Conservation (phyloP, 2,329 filamentous ascomycete genomes). For the Penicillium sumatraense region DNA sequence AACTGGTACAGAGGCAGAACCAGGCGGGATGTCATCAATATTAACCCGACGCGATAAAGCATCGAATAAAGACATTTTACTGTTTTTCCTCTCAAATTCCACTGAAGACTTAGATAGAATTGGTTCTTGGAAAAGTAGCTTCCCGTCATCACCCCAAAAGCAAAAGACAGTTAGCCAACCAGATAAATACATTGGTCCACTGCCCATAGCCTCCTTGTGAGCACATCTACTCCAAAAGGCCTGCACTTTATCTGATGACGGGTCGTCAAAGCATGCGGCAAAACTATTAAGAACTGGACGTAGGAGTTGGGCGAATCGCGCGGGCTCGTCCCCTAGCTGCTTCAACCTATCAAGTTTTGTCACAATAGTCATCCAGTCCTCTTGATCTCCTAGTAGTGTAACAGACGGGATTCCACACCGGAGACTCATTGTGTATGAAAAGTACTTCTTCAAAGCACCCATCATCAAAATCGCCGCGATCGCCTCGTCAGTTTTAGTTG, state of each 20-base stretch:
- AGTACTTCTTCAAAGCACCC: slow-evolving; percentile 57
- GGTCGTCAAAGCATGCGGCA: slow-evolving; percentile 32
- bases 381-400: slow-evolving; percentile 54
- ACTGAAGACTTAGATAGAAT: background rate
- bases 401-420: slow-evolving; percentile 58
- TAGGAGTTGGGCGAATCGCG: slow-evolving; percentile 45
- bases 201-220: slow-evolving; percentile 32
- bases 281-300: slow-evolving; percentile 53
- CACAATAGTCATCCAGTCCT: slow-evolving; percentile 53
- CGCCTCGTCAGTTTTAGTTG: slow-evolving; percentile 48
- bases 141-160: slow-evolving; percentile 49
- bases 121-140: slow-evolving; percentile 16
- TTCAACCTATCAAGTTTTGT: slow-evolving; percentile 49
- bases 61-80: slow-evolving; percentile 20
- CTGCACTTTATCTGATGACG: background rate
- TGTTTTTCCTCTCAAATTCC: background rate
- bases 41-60: slow-evolving; percentile 29
- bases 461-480: slow-evolving; percentile 57
- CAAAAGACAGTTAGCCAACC: slow-evolving; percentile 58
- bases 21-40: slow-evolving; percentile 31
- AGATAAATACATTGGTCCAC: slow-evolving; percentile 42
- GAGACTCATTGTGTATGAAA: slow-evolving; percentile 37
- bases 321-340: slow-evolving; percentile 51
- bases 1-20: slow-evolving; percentile 37
- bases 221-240: slow-evolving; percentile 20